Base-by-base conservation (phyloP, 495 filamentous ascomycete species). In the Penicillium subrubescens region DNA sequence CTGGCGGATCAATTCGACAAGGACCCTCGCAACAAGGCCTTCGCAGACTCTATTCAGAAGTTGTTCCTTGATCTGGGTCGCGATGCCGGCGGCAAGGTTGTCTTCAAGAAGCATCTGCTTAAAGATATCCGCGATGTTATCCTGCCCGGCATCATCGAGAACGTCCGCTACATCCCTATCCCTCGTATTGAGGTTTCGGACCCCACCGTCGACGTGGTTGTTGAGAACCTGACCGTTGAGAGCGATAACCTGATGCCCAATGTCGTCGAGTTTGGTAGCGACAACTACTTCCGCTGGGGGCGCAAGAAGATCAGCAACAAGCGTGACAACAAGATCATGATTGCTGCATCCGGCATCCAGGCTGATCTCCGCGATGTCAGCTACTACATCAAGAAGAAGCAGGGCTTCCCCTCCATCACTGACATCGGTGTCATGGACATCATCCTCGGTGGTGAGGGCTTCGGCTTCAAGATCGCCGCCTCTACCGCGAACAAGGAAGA, bases 241-340 rank as follows among this genome's bases (percentile, higher is more conserved):
- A 92, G 92, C 63, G 95, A 98, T 79, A 99, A 99, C 78, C 86
- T 99, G 67, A 92, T 95, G 85, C 95, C 95, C 43, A 99, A 99
- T 75, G 88, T 96, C 2, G 78, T 97, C 29, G 96, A 99, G 71
- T 86, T 98, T 69, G 87, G 88, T 52, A 91, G 86, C 73, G 94
- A 99, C 79, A 97, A 97, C 80, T 96, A 96, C 82, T 93, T 93
- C 86, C 89, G 92, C 64, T 97, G 90, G 86, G 96, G 95, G 25
- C 92, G 95, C 69, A 97, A 95, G 89, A 85, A 83, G 62, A 82
- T 89, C 55, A 84, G 86, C 74, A 97, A 84, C 86, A 92, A 87
- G 81, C 88, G 86, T 67, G 88, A 89, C 75, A 92, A 97, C 77
- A 89, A 91, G 75, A 76, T 83, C 66, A 83, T 94, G 82, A 82